Base-by-base conservation (phyloP, 1,284 basidiomycete species). In the Megacollybia platyphylla region DNA sequence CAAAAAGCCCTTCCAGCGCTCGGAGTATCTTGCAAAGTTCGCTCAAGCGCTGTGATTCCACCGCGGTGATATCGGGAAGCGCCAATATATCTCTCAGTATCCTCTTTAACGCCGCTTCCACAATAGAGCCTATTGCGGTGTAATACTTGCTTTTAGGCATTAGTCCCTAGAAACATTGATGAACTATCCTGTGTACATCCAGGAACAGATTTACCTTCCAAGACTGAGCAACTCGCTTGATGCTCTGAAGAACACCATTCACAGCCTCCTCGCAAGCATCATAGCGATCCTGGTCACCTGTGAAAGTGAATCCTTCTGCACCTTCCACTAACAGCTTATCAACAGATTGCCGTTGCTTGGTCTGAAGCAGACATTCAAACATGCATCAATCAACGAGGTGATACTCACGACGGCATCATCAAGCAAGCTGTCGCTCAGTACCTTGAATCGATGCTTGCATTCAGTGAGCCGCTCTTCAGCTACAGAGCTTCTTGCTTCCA, bases 31-130 rank as follows among this genome's bases (percentile, higher is more conserved):
- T 75, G 58, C 91, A 86, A 0, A 97, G 67, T 54, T 87, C 79
- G 51, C 83, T 84, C 28, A 98, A 63, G 37, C 79, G 71, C 50
- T 87, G 80, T 3, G 91, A 94, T 52, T 97, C 93, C 7, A 79
- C 68, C 54, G 90, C 93, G 0, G 91, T 84, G 51, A 98, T 97
- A 59, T 98, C 94, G 2, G 76, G 71, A 40, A 97, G 64, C 0
- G 76, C 77, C 37, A 93, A 64, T 9, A 97, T 73, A 51, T 87
- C 84, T 38, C 71, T 70, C 7, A 93, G 65, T 4, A 96, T 73
- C 2, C 76, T 68, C 3, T 67, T 67, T 27, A 94, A 67, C 2
- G 81, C 77, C 8, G 75, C 68, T 46, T 97, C 83, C 9, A 87
- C 76, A 8, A 96, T 59, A 11, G 70, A 62, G 5, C 94, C 94